These are phyloP conservation scores for Mycena polygramma DNA, from an alignment of 768 basidiomycete genomes.

Conservation along the genomic window DNA sequence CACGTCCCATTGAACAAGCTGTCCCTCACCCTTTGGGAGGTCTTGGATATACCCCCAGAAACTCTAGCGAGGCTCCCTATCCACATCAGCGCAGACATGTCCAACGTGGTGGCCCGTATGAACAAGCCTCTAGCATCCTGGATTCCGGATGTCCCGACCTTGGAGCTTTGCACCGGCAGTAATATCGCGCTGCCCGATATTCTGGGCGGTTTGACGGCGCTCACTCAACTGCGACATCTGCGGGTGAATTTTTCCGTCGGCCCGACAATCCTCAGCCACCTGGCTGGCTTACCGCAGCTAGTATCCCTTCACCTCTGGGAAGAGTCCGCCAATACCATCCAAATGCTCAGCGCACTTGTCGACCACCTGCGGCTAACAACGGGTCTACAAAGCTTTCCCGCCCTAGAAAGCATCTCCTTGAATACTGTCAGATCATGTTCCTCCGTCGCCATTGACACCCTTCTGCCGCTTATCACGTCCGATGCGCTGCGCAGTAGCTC, in stretches of 20 bases:
- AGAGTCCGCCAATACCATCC: not conserved
- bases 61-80: not conserved
- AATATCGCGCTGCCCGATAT: not conserved
- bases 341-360: not conserved
- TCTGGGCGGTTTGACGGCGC: not conserved
- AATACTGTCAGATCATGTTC: not conserved
- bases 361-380: not conserved
- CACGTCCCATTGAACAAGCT: not conserved
- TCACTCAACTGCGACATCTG: not conserved
- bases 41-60: not conserved
- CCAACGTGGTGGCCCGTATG: not conserved
- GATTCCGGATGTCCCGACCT: not conserved
- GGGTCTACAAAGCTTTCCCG: not conserved
- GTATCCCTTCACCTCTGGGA: not conserved
- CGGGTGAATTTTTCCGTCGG: not conserved
- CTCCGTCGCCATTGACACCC: not conserved
- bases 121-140: not conserved
- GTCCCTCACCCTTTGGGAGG: not conserved
- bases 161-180: not conserved
- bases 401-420: not conserved
- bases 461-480: not conserved
- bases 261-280: not conserved
- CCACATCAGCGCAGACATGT: not conserved
- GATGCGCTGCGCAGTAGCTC: not conserved
- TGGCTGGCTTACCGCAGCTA: not conserved